phyloP scores from a whole-genome alignment of 2,329 filamentous ascomycete species.

The Ophiocordyceps australis region DNA sequence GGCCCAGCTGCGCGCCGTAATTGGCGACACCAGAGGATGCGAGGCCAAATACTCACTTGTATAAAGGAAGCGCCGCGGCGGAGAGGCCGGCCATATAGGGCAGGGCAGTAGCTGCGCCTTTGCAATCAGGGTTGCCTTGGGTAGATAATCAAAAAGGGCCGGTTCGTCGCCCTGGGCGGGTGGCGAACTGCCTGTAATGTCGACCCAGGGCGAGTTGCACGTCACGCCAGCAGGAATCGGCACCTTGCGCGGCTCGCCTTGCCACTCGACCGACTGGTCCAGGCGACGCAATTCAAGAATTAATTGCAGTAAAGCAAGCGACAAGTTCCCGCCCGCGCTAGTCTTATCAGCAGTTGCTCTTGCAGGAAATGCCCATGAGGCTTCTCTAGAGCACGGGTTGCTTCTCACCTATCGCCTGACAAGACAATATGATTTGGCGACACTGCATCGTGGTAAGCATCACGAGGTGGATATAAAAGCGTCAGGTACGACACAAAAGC shows the following conservation, averaged over 20 bases:
- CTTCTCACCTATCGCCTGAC: slow-evolving; percentile 53
- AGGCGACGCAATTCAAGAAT: slow-evolving; percentile 41
- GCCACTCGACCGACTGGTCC: slow-evolving; percentile 33
- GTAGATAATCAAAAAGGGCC: slow-evolving; percentile 20
- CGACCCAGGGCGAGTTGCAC: slow-evolving; percentile 50
- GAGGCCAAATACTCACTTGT: slow-evolving; percentile 30
- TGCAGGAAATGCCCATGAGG: too few relatives aligned
- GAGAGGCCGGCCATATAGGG: slow-evolving; percentile 35
- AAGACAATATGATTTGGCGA: slow-evolving; percentile 49
- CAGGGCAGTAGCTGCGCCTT: slow-evolving; percentile 21
- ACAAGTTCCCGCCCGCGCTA: slow-evolving; percentile 57
- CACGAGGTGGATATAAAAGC: slow-evolving; percentile 52
- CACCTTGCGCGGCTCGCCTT: slow-evolving; percentile 36
- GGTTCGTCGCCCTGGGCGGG: slow-evolving; percentile 10
- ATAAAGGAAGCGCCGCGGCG: slow-evolving; percentile 35
- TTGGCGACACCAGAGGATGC: slow-evolving; percentile 52
- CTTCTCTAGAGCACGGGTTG: too few relatives aligned
- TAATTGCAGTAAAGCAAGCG: slow-evolving; percentile 47
- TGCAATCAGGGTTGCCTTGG: slow-evolving; percentile 24
- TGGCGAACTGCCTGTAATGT: slow-evolving; percentile 39
- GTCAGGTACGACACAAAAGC: slow-evolving; percentile 55
- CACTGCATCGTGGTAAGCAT: slow-evolving; percentile 47
- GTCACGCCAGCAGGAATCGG: slow-evolving; percentile 50
- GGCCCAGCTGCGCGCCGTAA: slow-evolving; percentile 40
- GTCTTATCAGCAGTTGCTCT: too few relatives aligned